Percentiles rank a stretch among this genome's conserved stretches.
phyloP scores from a whole-genome alignment of 257 asterid species.

The Nicotiana tabacum region DNA sequence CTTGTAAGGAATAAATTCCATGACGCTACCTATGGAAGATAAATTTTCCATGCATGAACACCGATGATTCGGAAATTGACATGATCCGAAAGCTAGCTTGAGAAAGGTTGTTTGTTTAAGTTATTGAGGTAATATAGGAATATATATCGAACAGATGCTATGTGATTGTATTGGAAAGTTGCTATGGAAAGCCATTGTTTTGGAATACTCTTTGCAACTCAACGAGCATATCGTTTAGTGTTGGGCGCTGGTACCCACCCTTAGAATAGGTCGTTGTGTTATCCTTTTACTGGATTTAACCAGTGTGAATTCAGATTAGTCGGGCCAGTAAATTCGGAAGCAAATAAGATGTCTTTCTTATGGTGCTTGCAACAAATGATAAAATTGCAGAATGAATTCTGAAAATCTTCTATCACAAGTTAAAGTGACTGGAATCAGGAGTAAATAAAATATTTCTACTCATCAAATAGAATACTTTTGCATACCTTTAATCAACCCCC shows the following conservation, averaged over 20 bases:
- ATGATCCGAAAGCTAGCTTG: background rate
- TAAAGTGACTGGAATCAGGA: background rate
- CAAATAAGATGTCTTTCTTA: background rate
- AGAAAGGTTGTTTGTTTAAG: background rate
- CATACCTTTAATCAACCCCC: background rate
- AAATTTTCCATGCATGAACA: background rate
- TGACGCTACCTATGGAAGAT: background rate
- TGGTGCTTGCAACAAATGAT: background rate
- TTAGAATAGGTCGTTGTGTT: background rate
- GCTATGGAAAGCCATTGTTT: too few relatives aligned
- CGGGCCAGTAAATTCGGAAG: background rate
- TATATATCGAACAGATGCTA: background rate
- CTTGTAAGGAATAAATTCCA: background rate
- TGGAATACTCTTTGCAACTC: background rate
- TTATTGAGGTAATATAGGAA: background rate
- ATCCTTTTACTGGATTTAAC: background rate
- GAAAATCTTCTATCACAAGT: background rate
- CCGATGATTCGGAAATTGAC: background rate
- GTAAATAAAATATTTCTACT: background rate
- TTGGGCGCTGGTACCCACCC: background rate
- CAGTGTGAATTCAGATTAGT: background rate
- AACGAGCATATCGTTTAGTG: background rate
- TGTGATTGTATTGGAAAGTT: background rate
- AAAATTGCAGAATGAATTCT: background rate
- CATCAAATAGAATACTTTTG: background rate